These are phyloP conservation scores for Erysimum pusillum DNA, from an alignment of 441 rosid genomes.

Conservation along the genomic window DNA sequence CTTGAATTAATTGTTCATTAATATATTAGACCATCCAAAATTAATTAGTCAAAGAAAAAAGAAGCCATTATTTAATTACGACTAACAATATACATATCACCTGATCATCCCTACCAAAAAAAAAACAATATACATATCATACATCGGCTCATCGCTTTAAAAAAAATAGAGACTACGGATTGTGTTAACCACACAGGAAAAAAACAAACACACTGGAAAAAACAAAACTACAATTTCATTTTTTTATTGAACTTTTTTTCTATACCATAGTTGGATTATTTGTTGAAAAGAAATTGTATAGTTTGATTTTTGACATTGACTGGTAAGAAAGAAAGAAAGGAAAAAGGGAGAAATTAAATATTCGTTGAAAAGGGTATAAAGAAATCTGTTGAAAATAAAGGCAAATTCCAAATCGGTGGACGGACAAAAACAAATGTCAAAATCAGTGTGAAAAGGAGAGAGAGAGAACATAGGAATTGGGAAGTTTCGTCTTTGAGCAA, in stretches of 20 bases:
- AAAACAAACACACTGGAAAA: neutral
- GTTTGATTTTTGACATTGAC: neutral
- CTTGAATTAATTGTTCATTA: neutral
- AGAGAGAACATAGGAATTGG: constrained; percentile 11
- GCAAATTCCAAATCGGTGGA: constrained; percentile 41
- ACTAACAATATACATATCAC: neutral
- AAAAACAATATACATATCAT: too few species aligned
- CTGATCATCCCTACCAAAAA: too few species aligned
- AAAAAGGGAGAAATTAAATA: neutral
- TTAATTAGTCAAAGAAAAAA: neutral
- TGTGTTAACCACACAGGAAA: neutral
- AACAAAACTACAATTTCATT: neutral
- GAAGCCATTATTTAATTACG: neutral
- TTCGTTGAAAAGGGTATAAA: constrained; percentile 4
- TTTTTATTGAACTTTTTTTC: too few species aligned
- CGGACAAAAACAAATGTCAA: constrained; percentile 6
- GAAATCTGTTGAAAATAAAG: constrained; percentile 25
- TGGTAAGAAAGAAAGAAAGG: too few species aligned
- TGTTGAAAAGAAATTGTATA: neutral
- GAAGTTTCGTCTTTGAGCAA: constrained; percentile 28
- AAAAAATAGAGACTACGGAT: neutral
- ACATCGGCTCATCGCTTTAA: neutral
- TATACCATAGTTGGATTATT: neutral
- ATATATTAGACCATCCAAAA: neutral
- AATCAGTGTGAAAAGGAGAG: constrained; percentile 34